Conservation (phyloP, 345 rosid species). For the Diplotaxis tenuifolia region DNA sequence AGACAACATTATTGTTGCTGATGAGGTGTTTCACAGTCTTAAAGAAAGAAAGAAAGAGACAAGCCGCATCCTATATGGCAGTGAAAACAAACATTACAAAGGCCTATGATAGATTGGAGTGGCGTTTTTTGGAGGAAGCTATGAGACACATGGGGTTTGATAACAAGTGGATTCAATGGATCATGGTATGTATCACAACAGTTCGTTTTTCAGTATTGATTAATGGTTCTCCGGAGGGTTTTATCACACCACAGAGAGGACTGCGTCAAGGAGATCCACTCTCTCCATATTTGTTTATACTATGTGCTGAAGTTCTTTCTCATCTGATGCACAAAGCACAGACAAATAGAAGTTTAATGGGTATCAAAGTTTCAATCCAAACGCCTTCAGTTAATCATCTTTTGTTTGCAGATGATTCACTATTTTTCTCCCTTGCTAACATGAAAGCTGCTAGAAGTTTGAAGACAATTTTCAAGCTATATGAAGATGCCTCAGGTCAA, state of each 20-base stretch:
- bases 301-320: too few relatives aligned
- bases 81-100: background rate
- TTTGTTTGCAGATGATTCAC: too few relatives aligned
- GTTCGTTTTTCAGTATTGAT: background rate
- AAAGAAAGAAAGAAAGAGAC: background rate
- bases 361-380: too few relatives aligned
- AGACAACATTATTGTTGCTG: background rate
- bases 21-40: background rate
- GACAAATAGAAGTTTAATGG: too few relatives aligned
- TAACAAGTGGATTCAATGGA: background rate
- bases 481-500: too few relatives aligned
- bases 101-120: background rate
- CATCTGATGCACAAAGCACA: too few relatives aligned
- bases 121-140: background rate
- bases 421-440: too few relatives aligned
- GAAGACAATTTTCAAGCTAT: too few relatives aligned
- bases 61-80: background rate
- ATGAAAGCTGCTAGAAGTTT: too few relatives aligned
- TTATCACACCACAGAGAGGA: background rate
- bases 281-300: background rate
- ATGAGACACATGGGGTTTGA: background rate
- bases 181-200: background rate
- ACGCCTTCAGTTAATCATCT: too few relatives aligned
- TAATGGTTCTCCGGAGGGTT: background rate
- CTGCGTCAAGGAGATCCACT: background rate